Base-by-base conservation (phyloP, 176 grass and related monocot genomes). In the Aegilops umbellulata region DNA sequence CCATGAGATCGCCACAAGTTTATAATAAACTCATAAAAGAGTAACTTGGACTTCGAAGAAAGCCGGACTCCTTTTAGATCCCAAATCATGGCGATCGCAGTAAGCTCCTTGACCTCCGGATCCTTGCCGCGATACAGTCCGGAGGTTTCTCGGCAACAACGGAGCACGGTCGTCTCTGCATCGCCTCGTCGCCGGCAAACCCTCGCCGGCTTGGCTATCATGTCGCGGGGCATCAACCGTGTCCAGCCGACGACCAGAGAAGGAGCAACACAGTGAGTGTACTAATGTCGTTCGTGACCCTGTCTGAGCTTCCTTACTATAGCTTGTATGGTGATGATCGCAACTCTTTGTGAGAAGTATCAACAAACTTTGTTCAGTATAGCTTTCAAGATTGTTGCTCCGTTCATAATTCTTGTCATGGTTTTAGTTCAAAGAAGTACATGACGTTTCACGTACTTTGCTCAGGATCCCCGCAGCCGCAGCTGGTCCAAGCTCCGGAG, bases 31-130 rank as follows among this genome's bases (percentile, higher is more conserved):
- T 46, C 55, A 66, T 20, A 8, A 38, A 38, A 38, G 35, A 8
- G 35, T 38, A 38, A 2, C 8, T 89, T 89, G 19, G 7, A 75
- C 87, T 66, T 26, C 15, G 32, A 80, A 76, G 60, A 67, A 89
- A 76, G 44, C 26, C 1, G 8, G 1, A 25, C 19, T n/a, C 69
- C 32, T 88, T 82, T 85, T 42, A 76, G 34, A 60, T 35, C 77
- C 0, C 51, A 20, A 20, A 0, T 69, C 46, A 89, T 85, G 82
- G 82, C 77, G 4, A 11, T 36, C 10, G 24, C 34, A 11, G 67
- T 30, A 69, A 69, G 69, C 16, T 76, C 63, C 19, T 26, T 76
- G 35, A 27, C 77, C 32, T 44, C 44, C 20, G 22, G 16, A 69
- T 47, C 46, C 61, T 76, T 61, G 77, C 25, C 26, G 12, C 25